Percentiles rank a stretch among this genome's conserved stretches.
Conservation (phyloP, 768 basidiomycete species). For the Rhizopogon vulgaris region DNA sequence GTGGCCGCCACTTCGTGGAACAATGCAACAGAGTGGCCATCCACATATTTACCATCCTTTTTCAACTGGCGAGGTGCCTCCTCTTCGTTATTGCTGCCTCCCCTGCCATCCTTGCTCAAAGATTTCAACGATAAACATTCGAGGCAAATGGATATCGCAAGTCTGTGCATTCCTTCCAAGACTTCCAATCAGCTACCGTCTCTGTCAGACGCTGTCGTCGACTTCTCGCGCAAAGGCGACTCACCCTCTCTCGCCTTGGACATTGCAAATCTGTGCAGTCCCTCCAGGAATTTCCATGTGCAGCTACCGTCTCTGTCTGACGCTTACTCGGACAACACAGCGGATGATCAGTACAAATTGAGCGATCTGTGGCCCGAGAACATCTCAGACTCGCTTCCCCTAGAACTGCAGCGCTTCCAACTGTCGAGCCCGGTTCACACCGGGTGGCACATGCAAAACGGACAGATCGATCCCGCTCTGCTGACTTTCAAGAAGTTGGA, state of each 20-base stretch:
- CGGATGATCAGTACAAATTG: constrained; percentile 9
- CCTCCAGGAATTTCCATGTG: neutral
- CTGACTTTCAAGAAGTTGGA: constrained; percentile 6
- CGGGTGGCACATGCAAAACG: neutral
- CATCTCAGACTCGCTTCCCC: constrained; percentile 13
- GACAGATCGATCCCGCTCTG: constrained; percentile 23
- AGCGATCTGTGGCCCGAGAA: constrained; percentile 2
- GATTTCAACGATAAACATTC: neutral
- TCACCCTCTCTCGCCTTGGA: neutral
- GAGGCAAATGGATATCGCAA: neutral
- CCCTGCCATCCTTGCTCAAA: neutral
- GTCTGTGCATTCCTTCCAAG: too few species aligned
- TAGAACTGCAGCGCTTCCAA: constrained; percentile 14
- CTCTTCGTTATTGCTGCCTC: neutral
- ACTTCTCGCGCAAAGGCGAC: neutral
- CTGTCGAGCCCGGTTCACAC: constrained; percentile 8
- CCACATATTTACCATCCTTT: neutral
- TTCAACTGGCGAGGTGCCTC: neutral
- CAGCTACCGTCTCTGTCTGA: constrained; percentile 13
- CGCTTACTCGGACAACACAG: constrained; percentile 13
- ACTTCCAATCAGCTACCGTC: too few species aligned
- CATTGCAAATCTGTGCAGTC: neutral
- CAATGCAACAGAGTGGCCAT: neutral
- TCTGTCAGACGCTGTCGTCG: too few species aligned
- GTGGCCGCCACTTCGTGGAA: neutral